Evolutionary conservation across 768 basidiomycete species (phyloP), one percentile per base, ranked within the genome.

Genomic region (Auriscalpium orientale): DNA sequence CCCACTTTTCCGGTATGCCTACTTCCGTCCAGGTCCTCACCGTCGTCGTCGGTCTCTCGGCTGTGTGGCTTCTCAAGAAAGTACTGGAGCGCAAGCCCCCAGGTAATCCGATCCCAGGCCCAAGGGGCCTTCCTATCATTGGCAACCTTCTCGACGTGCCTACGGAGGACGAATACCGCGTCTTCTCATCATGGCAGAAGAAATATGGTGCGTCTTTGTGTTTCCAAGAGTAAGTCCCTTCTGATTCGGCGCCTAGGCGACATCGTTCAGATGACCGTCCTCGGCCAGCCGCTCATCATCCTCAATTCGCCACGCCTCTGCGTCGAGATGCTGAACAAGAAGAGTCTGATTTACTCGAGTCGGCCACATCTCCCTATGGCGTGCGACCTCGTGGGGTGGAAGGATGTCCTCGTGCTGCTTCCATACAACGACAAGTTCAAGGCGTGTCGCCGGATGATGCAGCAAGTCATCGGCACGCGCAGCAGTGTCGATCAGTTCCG

Each of bases 271-370:
- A 18, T 67, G 46, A 60, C 56, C 7, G 49, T 67, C 15, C 56
- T 67, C 28, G 64, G 66, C 33, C 59, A 59, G 18, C 61, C 61
- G 2, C 55, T 65, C 4, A 56, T 67, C 46, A 58, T 67, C 44
- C 58, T 67, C 33, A 65, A 65, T 53, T 62, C 64, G 8, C 56
- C 56, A 1, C 40, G 62, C 46, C 40, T 57, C 2, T 61, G 62
- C 8, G 49, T 51, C 13, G 64, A 67, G 0, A 62, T 67, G 28
- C 57, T 67, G 4, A 60, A 65, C 53, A 64, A 64, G 51, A 67
- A 67, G 49, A 64, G 66, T 38, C 55, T 58, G 8, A 59, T 66
- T 12, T 65, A 67, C 61, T 67, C 62, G 11, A 58, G 56, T 46
- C 53, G 60, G 37, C 63, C 65, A 8, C 55, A 59, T n/a, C 49